These are phyloP conservation scores for Meyerozyma guilliermondii DNA, from an alignment of 1,139 yeast genomes.

Conservation along the genomic window DNA sequence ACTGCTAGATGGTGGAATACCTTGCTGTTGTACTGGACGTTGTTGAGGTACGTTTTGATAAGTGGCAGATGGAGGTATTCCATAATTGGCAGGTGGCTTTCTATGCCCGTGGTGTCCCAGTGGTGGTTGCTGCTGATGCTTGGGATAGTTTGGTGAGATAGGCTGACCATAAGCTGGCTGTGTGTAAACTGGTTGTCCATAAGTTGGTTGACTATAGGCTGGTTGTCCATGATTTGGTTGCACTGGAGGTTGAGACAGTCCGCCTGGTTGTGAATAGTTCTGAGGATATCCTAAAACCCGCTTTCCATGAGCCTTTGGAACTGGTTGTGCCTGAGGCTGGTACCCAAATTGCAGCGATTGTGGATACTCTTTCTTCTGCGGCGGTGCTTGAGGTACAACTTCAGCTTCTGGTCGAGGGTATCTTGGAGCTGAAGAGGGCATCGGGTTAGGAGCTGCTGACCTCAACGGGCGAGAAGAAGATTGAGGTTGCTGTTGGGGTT, in stretches of 20 bases:
- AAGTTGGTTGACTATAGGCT: neutral
- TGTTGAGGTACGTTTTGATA: conserved; percentile 4
- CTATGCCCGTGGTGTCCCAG: neutral
- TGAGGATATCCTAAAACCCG: neutral
- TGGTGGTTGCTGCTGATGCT: conserved; percentile 2
- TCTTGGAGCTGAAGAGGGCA: neutral
- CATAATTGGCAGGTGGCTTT: conserved; percentile 3
- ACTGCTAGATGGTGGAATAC: conserved; percentile 5
- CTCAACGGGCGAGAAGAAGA: too few relatives aligned
- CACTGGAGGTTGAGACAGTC: neutral
- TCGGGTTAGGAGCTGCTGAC: neutral
- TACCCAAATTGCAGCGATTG: conserved; percentile 10
- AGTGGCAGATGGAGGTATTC: conserved; percentile 7
- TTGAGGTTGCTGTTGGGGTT: neutral
- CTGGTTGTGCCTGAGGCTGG: conserved; percentile 8
- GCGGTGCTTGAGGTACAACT: conserved; percentile 3
- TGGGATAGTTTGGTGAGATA: neutral
- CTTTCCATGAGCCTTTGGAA: neutral
- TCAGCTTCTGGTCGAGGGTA: neutral
- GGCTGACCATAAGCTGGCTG: neutral
- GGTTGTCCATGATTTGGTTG: neutral
- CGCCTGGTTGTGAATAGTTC: neutral
- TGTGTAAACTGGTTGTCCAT: neutral
- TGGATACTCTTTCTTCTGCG: conserved; percentile 13
- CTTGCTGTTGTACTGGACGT: conserved; percentile 3